Conservation (phyloP, 2,329 filamentous ascomycete genomes). For the Pyrenochaeta sp. region DNA sequence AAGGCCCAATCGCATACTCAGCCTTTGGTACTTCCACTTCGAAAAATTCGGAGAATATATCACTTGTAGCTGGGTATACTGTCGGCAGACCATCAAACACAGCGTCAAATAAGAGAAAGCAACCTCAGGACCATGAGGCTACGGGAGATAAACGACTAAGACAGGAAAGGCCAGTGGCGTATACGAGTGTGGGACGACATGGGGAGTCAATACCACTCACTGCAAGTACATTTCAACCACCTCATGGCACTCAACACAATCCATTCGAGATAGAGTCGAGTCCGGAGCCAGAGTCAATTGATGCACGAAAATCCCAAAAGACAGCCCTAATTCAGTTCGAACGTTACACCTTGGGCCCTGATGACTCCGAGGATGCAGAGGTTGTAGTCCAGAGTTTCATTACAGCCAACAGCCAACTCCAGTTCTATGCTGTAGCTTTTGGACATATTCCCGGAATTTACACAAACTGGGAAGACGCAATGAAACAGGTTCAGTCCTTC, state of each 20-base stretch:
- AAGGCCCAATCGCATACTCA: background rate
- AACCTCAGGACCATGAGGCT: background rate
- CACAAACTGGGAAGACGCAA: constrained; percentile 71
- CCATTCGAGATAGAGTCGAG: constrained; percentile 23
- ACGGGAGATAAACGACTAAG: constrained; percentile 1
- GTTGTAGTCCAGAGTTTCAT: constrained; percentile 71
- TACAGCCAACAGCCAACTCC: constrained; percentile 49
- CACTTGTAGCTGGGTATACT: background rate
- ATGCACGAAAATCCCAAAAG: background rate
- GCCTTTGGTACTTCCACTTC: background rate
- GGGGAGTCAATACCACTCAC: background rate
- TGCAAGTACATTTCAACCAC: background rate
- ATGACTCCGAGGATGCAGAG: constrained; percentile 70
- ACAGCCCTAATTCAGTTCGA: background rate
- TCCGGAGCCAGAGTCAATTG: constrained; percentile 13
- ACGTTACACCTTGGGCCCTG: background rate
- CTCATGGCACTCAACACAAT: constrained; percentile 18
- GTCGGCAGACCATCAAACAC: background rate
- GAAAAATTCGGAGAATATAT: constrained; percentile 2
- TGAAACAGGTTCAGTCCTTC: constrained; percentile 75
- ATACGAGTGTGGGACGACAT: background rate
- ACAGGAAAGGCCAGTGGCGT: background rate
- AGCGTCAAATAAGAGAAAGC: constrained; percentile 19
- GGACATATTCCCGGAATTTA: constrained; percentile 69
- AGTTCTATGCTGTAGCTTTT: constrained; percentile 67